phyloP scores from a whole-genome alignment of 352 stramenopile genomes.

The Globisporangium viniferum region DNA sequence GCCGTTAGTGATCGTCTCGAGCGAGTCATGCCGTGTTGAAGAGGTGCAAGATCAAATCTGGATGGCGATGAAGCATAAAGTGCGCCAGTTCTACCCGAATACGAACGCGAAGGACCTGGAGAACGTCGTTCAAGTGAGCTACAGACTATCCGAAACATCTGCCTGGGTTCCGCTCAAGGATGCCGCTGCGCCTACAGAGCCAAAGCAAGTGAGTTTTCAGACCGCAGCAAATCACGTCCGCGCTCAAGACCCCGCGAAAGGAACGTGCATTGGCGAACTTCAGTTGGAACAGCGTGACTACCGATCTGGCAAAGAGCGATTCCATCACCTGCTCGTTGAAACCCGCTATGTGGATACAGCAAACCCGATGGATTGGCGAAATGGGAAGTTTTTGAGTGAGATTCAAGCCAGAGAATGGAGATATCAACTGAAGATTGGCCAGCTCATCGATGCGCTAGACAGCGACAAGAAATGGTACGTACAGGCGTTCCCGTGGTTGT shows the following conservation, averaged over 20 bases:
- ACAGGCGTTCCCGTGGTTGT: neutral
- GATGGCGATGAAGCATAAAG: slow-evolving; percentile 24
- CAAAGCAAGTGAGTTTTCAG: slow-evolving; percentile 9
- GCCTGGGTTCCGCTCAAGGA: slow-evolving; percentile 43
- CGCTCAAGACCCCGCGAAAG: slow-evolving; percentile 1
- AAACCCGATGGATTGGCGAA: slow-evolving; percentile 38
- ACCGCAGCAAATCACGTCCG: slow-evolving; percentile 10
- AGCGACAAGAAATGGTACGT: slow-evolving; percentile 72
- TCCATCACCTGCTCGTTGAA: slow-evolving; percentile 69
- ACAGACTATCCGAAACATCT: slow-evolving; percentile 31
- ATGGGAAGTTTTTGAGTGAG: slow-evolving; percentile 59
- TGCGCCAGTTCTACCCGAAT: slow-evolving; percentile 39
- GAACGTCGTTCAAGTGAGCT: slow-evolving; percentile 45
- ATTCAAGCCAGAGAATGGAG: slow-evolving; percentile 61
- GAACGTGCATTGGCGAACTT: slow-evolving; percentile 35
- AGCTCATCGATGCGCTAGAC: slow-evolving; percentile 76
- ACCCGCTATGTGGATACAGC: slow-evolving; percentile 24
- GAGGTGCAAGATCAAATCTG: slow-evolving; percentile 50
- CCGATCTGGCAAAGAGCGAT: slow-evolving; percentile 48
- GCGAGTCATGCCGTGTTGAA: slow-evolving; percentile 31
- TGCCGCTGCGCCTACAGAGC: slow-evolving; percentile 12
- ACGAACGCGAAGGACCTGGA: slow-evolving; percentile 28
- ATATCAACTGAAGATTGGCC: slow-evolving; percentile 40
- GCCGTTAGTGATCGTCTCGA: slow-evolving; percentile 42
- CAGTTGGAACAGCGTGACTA: slow-evolving; percentile 57